These are phyloP conservation scores for Carpinus viminea DNA, from an alignment of 306 rosid species.

Conservation along the genomic window DNA sequence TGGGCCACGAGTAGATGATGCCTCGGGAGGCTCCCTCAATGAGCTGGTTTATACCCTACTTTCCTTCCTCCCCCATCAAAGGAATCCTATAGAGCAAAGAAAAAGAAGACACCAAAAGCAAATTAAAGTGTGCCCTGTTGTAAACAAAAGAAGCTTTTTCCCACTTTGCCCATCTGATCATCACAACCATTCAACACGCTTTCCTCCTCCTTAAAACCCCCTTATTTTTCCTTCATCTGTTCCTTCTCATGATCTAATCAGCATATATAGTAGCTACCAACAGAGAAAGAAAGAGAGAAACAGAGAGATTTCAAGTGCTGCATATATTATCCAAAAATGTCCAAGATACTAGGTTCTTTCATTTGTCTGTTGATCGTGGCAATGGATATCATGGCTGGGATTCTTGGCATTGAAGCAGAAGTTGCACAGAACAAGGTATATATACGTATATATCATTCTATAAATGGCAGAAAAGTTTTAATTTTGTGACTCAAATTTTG, in stretches of 20 bases:
- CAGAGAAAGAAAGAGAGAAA: conserved; percentile 20
- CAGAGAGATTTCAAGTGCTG: not conserved
- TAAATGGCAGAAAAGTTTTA: not conserved
- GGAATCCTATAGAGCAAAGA: conserved; percentile 52
- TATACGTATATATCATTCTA: not conserved
- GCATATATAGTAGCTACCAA: not conserved
- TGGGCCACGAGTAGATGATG: conserved; percentile 29
- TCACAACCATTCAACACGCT: conserved; percentile 10
- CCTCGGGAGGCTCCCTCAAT: conserved; percentile 37
- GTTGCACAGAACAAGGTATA: conserved; percentile 82
- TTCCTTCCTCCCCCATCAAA: conserved; percentile 55
- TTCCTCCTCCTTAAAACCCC: conserved; percentile 23
- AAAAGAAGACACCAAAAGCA: conserved; percentile 38
- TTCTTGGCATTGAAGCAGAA: conserved; percentile 91
- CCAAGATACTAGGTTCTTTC: conserved; percentile 53
- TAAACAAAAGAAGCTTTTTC: conserved; percentile 50
- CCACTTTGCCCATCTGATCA: conserved; percentile 20
- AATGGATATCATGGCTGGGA: conserved; percentile 83
- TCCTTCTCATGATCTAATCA: conserved; percentile 17
- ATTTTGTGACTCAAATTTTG: not conserved
- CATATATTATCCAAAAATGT: conserved; percentile 44
- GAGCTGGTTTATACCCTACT: conserved; percentile 69
- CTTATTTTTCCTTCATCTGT: conserved; percentile 8
- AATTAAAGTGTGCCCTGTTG: conserved; percentile 36
- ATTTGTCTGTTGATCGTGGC: conserved; percentile 66